Evolutionary conservation across 2,329 filamentous ascomycete genomes (phyloP).

Genomic region (Alternaria sp.): DNA sequence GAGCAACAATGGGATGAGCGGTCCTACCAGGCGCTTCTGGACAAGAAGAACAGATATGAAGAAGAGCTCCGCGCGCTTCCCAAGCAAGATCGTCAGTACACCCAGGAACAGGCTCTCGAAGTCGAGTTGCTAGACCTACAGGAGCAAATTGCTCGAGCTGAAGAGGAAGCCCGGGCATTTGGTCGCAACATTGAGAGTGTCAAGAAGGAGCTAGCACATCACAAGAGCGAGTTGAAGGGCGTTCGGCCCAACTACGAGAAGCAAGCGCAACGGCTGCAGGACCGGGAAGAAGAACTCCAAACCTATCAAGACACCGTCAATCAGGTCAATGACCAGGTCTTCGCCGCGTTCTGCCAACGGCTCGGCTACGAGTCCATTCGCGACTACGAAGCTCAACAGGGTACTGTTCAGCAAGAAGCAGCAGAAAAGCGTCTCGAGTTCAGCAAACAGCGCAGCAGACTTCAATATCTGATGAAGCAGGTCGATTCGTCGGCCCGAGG

Average conservation of each 20-base stretch:
- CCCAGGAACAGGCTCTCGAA: slow-evolving; percentile 80
- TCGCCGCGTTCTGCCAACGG: slow-evolving; percentile 81
- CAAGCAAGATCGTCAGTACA: slow-evolving; percentile 74
- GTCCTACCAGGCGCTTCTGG: slow-evolving; percentile 84
- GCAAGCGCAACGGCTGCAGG: slow-evolving; percentile 71
- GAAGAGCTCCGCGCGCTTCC: slow-evolving; percentile 82
- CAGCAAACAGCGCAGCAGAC: slow-evolving; percentile 72
- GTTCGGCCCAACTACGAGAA: slow-evolving; percentile 79
- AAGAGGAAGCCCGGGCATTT: slow-evolving; percentile 77
- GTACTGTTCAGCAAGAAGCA: slow-evolving; percentile 87
- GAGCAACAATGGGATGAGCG: slow-evolving; percentile 88
- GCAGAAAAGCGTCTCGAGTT: slow-evolving; percentile 87
- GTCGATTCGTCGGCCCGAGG: slow-evolving; percentile 75
- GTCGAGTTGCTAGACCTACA: slow-evolving; percentile 81
- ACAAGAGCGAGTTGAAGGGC: slow-evolving; percentile 74
- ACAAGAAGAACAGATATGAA: slow-evolving; percentile 74
- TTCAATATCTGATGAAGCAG: slow-evolving; percentile 67
- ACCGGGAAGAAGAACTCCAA: slow-evolving; percentile 62
- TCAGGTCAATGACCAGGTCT: slow-evolving; percentile 86
- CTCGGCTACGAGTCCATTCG: slow-evolving; percentile 89
- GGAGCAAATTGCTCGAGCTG: slow-evolving; percentile 72
- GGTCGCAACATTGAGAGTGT: slow-evolving; percentile 86
- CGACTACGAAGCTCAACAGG: slow-evolving; percentile 92
- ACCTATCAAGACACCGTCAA: slow-evolving; percentile 70
- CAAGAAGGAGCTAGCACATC: slow-evolving; percentile 77